Conservation (phyloP, 805 yeast genomes). For the Phaffomyces opuntiae region DNA sequence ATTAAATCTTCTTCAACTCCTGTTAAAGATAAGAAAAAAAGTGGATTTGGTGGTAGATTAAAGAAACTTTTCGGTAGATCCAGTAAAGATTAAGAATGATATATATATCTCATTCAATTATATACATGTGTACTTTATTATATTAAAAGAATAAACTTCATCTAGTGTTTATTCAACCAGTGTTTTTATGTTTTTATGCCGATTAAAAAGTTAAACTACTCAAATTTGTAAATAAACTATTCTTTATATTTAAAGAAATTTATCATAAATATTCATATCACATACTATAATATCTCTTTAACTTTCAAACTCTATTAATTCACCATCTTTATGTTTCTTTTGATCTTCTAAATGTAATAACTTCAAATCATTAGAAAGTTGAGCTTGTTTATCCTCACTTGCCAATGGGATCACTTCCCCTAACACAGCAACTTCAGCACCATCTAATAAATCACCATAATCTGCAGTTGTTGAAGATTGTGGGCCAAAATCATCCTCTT, state of each 20-base stretch:
- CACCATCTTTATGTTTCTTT: conserved; percentile 8
- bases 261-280: too few species aligned
- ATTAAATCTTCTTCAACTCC: conserved; percentile 3
- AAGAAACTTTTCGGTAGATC: conserved; percentile 35
- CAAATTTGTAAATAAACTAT: not conserved
- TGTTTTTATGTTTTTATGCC: too few species aligned
- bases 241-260: not conserved
- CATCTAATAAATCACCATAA: conserved; percentile 38
- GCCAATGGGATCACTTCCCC: conserved; percentile 26
- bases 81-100: not conserved
- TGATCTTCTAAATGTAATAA: conserved; percentile 23
- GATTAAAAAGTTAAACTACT: too few species aligned
- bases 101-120: not conserved
- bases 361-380: conserved; percentile 20
- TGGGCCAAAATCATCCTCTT: conserved; percentile 45
- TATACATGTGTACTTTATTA: not conserved
- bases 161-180: too few species aligned
- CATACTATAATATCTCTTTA: not conserved
- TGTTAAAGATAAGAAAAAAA: conserved; percentile 23
- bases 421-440: conserved; percentile 40
- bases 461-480: conserved; percentile 29
- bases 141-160: not conserved
- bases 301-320: conserved; percentile 39
- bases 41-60: conserved; percentile 28
- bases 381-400: conserved; percentile 5